phyloP scores from a whole-genome alignment of 257 asterid species.

The Asclepias syriaca region DNA sequence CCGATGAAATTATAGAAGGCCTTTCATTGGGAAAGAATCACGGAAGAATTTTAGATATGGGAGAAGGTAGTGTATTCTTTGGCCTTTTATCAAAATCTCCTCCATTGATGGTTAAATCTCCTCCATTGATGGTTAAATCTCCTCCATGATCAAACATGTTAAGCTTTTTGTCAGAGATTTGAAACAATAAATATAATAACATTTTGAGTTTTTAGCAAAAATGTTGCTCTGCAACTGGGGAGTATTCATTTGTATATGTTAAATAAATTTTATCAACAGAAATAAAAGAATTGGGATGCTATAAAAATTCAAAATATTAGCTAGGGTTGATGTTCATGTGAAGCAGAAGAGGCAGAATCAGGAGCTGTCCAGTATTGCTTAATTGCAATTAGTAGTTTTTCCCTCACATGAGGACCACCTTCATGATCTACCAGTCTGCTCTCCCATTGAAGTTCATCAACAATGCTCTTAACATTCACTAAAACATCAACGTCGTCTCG shows the following conservation, averaged over 20 bases:
- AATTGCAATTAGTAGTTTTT: slow-evolving; percentile 74
- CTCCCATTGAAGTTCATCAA: slow-evolving; percentile 74
- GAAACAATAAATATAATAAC: background rate
- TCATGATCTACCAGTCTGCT: slow-evolving; percentile 82
- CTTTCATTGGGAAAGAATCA: slow-evolving; percentile 28
- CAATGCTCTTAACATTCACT: slow-evolving; percentile 52
- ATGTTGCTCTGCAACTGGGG: no score
- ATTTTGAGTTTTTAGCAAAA: background rate
- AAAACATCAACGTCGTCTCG: slow-evolving; percentile 79
- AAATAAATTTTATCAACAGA: slow-evolving; percentile 21
- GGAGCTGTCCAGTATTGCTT: slow-evolving; percentile 91
- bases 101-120: background rate
- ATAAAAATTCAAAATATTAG: background rate
- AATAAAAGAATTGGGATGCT: background rate
- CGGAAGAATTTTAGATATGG: slow-evolving; percentile 15
- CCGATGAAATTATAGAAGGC: slow-evolving; percentile 42
- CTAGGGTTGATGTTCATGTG: slow-evolving; percentile 34
- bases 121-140: background rate
- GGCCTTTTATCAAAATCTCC: background rate
- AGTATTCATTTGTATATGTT: background rate
- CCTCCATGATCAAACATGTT: background rate
- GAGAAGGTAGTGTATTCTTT: background rate
- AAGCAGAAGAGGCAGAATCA: slow-evolving; percentile 30
- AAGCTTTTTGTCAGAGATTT: background rate
- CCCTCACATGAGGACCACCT: slow-evolving; percentile 75